Conservation (phyloP, 2,329 filamentous ascomycete species). For the Dactylella cylindrospora region DNA sequence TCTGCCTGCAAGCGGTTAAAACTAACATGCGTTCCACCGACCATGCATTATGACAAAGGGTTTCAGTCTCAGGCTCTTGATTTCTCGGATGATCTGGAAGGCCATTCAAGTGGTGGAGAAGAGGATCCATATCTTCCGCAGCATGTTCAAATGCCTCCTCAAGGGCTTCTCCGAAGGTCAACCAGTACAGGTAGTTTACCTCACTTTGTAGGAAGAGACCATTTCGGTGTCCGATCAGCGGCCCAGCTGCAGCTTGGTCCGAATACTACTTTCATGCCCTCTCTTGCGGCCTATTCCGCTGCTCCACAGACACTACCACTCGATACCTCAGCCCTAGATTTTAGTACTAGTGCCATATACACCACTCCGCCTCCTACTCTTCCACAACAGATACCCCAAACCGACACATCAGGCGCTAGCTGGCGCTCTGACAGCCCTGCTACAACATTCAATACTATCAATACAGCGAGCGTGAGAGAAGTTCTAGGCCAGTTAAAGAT, state of each 20-base stretch:
- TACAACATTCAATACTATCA: slow-evolving; percentile 30
- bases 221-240: slow-evolving; percentile 34
- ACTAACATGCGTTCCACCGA: slow-evolving; percentile 87
- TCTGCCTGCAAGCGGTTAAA: slow-evolving; percentile 90
- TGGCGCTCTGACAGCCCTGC: slow-evolving; percentile 38
- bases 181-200: slow-evolving; percentile 42
- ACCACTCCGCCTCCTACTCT: slow-evolving; percentile 32
- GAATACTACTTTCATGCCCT: slow-evolving; percentile 36
- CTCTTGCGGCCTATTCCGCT: slow-evolving; percentile 15
- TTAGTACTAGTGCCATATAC: slow-evolving; percentile 19
- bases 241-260: slow-evolving; percentile 36
- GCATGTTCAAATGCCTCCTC: slow-evolving; percentile 29
- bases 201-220: slow-evolving; percentile 32
- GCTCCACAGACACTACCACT: slow-evolving; percentile 10
- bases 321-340: slow-evolving; percentile 32
- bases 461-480: slow-evolving; percentile 71
- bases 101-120: slow-evolving; percentile 51
- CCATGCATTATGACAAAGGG: slow-evolving; percentile 71
- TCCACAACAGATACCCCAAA: slow-evolving; percentile 31
- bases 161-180: slow-evolving; percentile 44
- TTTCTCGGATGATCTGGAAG: slow-evolving; percentile 52
- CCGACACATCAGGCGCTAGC: slow-evolving; percentile 19
- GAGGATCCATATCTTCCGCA: slow-evolving; percentile 53
- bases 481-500: slow-evolving; percentile 84
- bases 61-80: slow-evolving; percentile 53